Percentiles rank a stretch among this genome's conserved stretches.
phyloP scores from a whole-genome alignment of 1,139 yeast genomes.

The Candida tunisiensis region DNA sequence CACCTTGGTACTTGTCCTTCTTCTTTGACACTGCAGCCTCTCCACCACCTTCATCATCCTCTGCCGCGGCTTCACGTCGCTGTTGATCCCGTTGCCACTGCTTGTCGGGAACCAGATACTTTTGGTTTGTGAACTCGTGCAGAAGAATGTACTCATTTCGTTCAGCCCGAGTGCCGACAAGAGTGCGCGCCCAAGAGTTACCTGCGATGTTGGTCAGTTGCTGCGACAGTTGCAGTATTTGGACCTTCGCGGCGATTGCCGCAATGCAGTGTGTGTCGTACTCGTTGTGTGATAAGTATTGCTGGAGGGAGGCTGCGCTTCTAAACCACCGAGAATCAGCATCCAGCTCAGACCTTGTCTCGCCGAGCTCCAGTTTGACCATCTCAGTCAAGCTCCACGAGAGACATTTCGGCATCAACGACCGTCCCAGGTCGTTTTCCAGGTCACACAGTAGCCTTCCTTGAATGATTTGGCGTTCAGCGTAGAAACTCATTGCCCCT shows the following conservation, averaged over 20 bases:
- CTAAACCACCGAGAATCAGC: too few relatives aligned
- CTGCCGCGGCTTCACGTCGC: conserved; percentile 7
- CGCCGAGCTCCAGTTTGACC: conserved; percentile 62
- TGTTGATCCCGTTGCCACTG: conserved; percentile 17
- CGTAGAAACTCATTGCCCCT: conserved; percentile 28
- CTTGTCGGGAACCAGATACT: conserved; percentile 74
- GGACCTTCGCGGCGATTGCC: conserved; percentile 68
- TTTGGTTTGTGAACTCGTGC: conserved; percentile 76
- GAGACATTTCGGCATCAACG: conserved; percentile 80
- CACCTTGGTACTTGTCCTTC: conserved; percentile 86
- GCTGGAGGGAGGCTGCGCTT: conserved; percentile 45
- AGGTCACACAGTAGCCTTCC: conserved; percentile 89
- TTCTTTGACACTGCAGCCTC: conserved; percentile 29
- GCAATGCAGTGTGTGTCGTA: conserved; percentile 47
- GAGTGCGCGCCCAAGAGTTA: conserved; percentile 91
- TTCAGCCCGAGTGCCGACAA: conserved; percentile 93
- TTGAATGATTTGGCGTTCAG: conserved; percentile 46
- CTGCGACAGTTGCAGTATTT: conserved; percentile 75
- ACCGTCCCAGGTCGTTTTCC: conserved; percentile 90
- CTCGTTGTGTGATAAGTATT: conserved; percentile 58
- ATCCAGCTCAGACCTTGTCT: conserved; percentile 48
- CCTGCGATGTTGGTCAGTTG: conserved; percentile 93
- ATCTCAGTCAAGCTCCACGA: conserved; percentile 94
- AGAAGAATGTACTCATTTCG: conserved; percentile 85
- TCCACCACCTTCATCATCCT: conserved; percentile 12